A percentile compares a stretch with the other conserved stretches of the same genome.
These are phyloP conservation scores for Nicotiana rustica DNA, from an alignment of 305 asterid species.

Conservation along the genomic window DNA sequence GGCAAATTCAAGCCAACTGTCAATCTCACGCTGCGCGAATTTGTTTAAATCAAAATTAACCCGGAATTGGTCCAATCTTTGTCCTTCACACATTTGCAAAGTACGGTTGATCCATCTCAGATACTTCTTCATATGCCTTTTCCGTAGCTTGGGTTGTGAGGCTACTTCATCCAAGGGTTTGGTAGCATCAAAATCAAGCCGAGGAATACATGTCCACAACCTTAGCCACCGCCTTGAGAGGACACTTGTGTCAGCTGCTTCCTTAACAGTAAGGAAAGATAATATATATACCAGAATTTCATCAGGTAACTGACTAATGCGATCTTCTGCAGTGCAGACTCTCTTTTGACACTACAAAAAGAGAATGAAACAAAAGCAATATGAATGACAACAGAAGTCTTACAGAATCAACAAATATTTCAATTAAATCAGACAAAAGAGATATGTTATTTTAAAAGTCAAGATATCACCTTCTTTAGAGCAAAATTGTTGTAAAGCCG, in stretches of 20 bases:
- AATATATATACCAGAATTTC: neutral
- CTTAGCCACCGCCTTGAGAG: neutral
- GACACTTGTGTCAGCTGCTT: neutral
- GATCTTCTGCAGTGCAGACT: neutral
- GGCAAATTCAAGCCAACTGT: constrained; percentile 32
- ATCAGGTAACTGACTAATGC: neutral
- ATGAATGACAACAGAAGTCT: too few species aligned
- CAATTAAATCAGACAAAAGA: too few species aligned
- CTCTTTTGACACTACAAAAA: neutral
- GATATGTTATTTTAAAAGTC: too few species aligned
- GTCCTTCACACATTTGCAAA: neutral
- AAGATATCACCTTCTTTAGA: too few species aligned
- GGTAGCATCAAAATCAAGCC: neutral
- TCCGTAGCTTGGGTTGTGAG: too few species aligned
- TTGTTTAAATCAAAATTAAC: constrained; percentile 16
- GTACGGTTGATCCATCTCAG: constrained; percentile 32
- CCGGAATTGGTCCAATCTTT: neutral
- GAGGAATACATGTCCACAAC: neutral
- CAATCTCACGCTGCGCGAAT: neutral
- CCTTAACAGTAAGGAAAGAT: neutral
- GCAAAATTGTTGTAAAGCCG: too few species aligned
- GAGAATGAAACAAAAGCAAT: too few species aligned
- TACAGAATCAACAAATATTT: too few species aligned
- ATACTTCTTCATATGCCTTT: neutral
- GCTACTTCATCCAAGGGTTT: neutral